Conservation (phyloP, 1,284 basidiomycete genomes). For the Dichomitus squalens region DNA sequence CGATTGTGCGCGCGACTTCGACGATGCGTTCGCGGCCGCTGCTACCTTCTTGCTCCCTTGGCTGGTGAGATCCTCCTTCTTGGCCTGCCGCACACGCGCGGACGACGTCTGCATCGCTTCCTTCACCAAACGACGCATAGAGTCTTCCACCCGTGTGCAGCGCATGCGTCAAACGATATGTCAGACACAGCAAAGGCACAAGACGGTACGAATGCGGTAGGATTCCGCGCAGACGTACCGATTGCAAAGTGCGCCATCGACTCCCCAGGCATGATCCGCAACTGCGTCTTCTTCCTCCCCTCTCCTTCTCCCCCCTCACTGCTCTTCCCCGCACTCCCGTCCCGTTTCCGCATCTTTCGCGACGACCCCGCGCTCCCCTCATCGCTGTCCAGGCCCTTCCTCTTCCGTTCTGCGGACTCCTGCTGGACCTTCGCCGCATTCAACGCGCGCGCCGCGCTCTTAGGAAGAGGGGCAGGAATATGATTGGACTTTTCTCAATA, state of each 20-base stretch:
- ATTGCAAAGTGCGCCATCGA: constrained; percentile 74
- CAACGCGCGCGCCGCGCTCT: constrained; percentile 62
- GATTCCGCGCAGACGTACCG: constrained; percentile 45
- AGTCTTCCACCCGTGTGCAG: constrained; percentile 67
- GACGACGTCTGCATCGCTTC: constrained; percentile 62
- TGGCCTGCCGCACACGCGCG: constrained; percentile 47
- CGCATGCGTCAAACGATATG: neutral
- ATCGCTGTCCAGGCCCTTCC: constrained; percentile 40
- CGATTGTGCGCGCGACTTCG: no score
- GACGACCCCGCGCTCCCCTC: constrained; percentile 28
- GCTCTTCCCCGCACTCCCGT: constrained; percentile 14
- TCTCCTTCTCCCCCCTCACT: constrained; percentile 17
- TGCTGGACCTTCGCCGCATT: constrained; percentile 61
- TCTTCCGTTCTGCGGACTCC: constrained; percentile 55
- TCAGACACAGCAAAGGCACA: neutral
- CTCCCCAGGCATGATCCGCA: constrained; percentile 66
- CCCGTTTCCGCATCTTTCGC: constrained; percentile 40
- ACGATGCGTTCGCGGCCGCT: constrained; percentile 24
- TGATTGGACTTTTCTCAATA: neutral
- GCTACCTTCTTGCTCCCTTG: constrained; percentile 21
- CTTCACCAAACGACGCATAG: constrained; percentile 63
- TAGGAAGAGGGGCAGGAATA: constrained; percentile 49
- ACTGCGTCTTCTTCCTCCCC: constrained; percentile 24
- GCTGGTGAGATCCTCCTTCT: constrained; percentile 43
- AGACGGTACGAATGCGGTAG: no score